Evolutionary conservation across 352 stramenopile species (phyloP).

Genomic region (Globisporangium echinulatum): DNA sequence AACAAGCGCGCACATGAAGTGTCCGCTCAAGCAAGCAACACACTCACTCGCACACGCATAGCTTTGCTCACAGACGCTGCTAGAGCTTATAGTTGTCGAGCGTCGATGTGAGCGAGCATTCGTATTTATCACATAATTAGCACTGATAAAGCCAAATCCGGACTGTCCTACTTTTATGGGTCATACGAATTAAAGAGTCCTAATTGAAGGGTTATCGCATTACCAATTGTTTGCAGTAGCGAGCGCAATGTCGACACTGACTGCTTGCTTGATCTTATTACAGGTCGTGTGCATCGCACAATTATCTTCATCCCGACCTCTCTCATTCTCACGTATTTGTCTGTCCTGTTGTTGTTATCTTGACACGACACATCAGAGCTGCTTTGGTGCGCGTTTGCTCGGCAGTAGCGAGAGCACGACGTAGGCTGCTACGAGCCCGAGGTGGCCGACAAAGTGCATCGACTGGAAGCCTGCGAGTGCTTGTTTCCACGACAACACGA

Average conservation of each 20-base stretch:
- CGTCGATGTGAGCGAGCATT: background rate
- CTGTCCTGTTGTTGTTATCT: background rate
- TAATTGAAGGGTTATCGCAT: no score
- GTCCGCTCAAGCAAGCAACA: no score
- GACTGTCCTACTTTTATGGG: no score
- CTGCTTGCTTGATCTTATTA: background rate
- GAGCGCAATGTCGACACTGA: background rate
- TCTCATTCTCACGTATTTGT: background rate
- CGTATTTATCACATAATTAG: background rate
- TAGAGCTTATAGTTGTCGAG: no score
- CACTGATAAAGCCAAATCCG: background rate
- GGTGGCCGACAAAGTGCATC: conserved; percentile 58
- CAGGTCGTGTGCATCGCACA: no score
- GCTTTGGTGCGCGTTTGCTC: conserved; percentile 43
- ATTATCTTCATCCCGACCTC: no score
- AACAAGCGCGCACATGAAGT: conserved; percentile 2
- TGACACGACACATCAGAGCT: conserved; percentile 12
- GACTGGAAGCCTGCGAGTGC: conserved; percentile 38
- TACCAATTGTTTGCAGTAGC: no score
- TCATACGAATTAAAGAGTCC: no score
- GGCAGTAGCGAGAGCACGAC: conserved; percentile 62
- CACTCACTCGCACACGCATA: background rate
- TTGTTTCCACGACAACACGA: conserved; percentile 57
- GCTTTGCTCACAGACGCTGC: no score
- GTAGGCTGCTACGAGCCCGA: conserved; percentile 46